phyloP scores from a whole-genome alignment of 2,329 filamentous ascomycete species.

The Microsporum ferrugineum region DNA sequence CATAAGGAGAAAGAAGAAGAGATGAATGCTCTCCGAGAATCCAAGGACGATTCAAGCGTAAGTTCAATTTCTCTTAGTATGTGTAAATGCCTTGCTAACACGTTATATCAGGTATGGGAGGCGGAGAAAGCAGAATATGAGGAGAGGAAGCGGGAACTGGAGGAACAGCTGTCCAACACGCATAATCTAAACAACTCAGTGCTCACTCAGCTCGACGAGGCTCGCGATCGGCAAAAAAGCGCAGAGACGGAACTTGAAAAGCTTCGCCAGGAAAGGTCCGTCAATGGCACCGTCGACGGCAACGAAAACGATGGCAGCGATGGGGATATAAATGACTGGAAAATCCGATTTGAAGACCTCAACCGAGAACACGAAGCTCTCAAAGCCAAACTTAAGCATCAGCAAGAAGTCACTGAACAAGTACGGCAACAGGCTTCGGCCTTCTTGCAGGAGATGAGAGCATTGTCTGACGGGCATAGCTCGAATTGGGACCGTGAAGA shows the following conservation, averaged over 20 bases:
- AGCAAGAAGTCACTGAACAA: slow-evolving; percentile 74
- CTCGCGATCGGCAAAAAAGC: slow-evolving; percentile 56
- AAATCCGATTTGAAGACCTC: slow-evolving; percentile 47
- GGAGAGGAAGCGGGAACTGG: slow-evolving; percentile 54
- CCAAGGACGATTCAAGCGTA: slow-evolving; percentile 43
- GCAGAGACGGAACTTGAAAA: slow-evolving; percentile 48
- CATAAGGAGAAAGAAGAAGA: slow-evolving; percentile 63
- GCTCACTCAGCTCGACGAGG: slow-evolving; percentile 63
- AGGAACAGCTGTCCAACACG: slow-evolving; percentile 61
- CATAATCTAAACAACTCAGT: slow-evolving; percentile 69
- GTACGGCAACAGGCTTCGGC: slow-evolving; percentile 72
- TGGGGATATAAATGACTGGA: slow-evolving; percentile 43
- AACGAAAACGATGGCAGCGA: not conserved
- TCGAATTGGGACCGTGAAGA: slow-evolving; percentile 72
- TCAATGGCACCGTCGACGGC: not conserved
- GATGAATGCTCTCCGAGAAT: slow-evolving; percentile 48
- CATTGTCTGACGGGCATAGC: slow-evolving; percentile 68
- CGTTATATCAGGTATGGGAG: slow-evolving; percentile 29
- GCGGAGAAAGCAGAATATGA: slow-evolving; percentile 56
- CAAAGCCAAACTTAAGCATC: slow-evolving; percentile 54
- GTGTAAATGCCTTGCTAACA: not conserved
- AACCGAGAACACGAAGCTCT: slow-evolving; percentile 55
- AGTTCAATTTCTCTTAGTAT: slow-evolving; percentile 11
- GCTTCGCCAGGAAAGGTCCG: slow-evolving; percentile 4
- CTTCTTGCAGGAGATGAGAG: slow-evolving; percentile 81